These are phyloP conservation scores for Carex myosuroides DNA, from an alignment of 176 grass and related monocot genomes.

Conservation along the genomic window DNA sequence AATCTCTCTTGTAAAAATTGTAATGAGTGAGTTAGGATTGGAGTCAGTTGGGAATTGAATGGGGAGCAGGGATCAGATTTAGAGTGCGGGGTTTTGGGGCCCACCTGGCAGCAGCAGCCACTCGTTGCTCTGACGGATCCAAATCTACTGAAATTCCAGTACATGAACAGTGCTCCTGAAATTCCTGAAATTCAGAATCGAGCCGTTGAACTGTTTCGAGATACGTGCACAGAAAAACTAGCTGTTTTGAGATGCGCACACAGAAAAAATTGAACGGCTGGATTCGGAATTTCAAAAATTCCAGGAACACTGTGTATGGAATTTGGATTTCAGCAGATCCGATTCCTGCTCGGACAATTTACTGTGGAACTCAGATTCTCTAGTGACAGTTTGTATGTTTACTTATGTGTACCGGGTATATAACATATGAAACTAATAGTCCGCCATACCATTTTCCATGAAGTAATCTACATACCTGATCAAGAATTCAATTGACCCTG, in stretches of 20 bases:
- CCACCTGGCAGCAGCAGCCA: background rate
- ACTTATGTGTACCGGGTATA: background rate
- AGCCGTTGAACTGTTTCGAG: no score
- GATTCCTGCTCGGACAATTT: background rate
- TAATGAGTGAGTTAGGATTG: background rate
- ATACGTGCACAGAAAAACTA: no score
- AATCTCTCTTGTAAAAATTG: background rate
- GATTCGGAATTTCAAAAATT: no score
- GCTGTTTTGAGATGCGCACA: no score
- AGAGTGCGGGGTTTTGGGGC: background rate
- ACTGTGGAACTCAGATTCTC: no score
- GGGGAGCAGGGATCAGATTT: background rate
- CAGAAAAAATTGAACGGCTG: no score
- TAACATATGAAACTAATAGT: background rate
- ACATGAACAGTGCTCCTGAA: no score
- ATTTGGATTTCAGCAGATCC: no score
- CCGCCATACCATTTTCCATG: background rate
- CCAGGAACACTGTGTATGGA: no score
- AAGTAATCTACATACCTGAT: background rate
- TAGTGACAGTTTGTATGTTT: background rate
- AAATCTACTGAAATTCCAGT: no score
- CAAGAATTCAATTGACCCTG: background rate
- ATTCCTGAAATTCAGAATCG: no score
- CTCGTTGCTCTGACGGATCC: background rate
- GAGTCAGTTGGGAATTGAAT: background rate